These are phyloP conservation scores for Plasmodium billcollinsi DNA, from an alignment of 169 alveolate species.

Conservation along the genomic window DNA sequence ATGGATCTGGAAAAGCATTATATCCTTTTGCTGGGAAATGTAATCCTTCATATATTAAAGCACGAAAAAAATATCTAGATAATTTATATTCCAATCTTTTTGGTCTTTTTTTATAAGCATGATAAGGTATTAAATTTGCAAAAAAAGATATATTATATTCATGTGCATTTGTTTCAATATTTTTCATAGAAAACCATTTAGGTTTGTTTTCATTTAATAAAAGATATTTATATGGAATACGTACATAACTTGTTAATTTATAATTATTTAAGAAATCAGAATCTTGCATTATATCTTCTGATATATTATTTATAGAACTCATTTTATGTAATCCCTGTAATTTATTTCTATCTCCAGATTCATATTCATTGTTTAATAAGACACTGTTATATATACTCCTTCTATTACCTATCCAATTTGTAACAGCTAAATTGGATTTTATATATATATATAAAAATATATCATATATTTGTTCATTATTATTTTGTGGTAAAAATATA, in stretches of 20 bases:
- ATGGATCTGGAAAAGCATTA: constrained; percentile 83
- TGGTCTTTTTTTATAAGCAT: constrained; percentile 81
- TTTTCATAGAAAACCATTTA: constrained; percentile 87
- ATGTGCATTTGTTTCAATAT: constrained; percentile 68
- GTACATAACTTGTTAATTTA: constrained; percentile 46
- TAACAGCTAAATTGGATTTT: constrained; percentile 76
- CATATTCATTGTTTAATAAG: constrained; percentile 14
- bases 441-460: constrained; percentile 81
- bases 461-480: constrained; percentile 79
- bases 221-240: constrained; percentile 83
- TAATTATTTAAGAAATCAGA: constrained; percentile 43
- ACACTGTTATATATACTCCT: constrained; percentile 11
- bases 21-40: constrained; percentile 89
- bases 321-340: constrained; percentile 17
- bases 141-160: constrained; percentile 80
- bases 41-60: constrained; percentile 91
- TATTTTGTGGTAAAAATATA: constrained; percentile 84
- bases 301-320: constrained; percentile 35
- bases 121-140: constrained; percentile 76
- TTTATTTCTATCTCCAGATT: constrained; percentile 22
- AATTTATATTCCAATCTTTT: constrained; percentile 88
- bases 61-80: constrained; percentile 84
- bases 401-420: constrained; percentile 74
- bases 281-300: constrained; percentile 29
- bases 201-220: constrained; percentile 86